phyloP scores from a whole-genome alignment of 2,329 filamentous ascomycete genomes.

The Penicillium sp. region DNA sequence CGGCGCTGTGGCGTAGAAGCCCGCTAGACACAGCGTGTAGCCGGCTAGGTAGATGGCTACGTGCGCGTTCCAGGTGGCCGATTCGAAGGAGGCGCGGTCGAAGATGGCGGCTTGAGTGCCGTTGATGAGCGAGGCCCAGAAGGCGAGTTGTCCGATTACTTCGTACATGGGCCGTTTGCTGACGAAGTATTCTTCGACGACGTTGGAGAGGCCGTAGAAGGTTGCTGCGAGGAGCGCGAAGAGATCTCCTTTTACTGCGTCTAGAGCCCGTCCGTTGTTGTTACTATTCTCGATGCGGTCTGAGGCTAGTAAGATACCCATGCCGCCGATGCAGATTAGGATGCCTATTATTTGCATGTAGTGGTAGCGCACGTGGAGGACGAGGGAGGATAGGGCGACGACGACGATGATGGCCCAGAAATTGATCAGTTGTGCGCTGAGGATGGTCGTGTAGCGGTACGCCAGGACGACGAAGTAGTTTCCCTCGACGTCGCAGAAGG shows the following conservation, averaged over 20 bases:
- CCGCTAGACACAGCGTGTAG: slow-evolving; percentile 74
- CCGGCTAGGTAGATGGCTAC: slow-evolving; percentile 82
- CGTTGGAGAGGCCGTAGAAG: slow-evolving; percentile 86
- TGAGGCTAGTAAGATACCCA: slow-evolving; percentile 78
- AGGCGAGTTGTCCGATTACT: slow-evolving; percentile 83
- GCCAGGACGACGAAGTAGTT: slow-evolving; percentile 98
- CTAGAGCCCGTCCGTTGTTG: slow-evolving; percentile 51
- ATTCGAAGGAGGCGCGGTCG: slow-evolving; percentile 68
- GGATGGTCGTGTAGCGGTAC: slow-evolving; percentile 86
- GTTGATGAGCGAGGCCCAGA: slow-evolving; percentile 88
- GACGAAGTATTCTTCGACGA: slow-evolving; percentile 92
- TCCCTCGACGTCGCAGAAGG: slow-evolving; percentile 90
- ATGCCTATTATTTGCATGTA: slow-evolving; percentile 81
- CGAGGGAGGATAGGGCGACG: slow-evolving; percentile 73
- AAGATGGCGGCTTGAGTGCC: slow-evolving; percentile 89
- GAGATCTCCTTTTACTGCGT: slow-evolving; percentile 84
- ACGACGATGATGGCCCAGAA: slow-evolving; percentile 98
- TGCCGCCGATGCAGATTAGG: slow-evolving; percentile 83
- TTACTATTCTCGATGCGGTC: slow-evolving; percentile 69
- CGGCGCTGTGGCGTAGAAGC: slow-evolving; percentile 87
- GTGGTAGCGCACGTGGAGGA: slow-evolving; percentile 88
- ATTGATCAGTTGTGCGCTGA: slow-evolving; percentile 93
- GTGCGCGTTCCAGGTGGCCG: slow-evolving; percentile 61
- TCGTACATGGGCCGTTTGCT: slow-evolving; percentile 84
- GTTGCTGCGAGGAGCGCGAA: slow-evolving; percentile 87